Conservation (phyloP, 805 yeast species). For the Candida corydali region DNA sequence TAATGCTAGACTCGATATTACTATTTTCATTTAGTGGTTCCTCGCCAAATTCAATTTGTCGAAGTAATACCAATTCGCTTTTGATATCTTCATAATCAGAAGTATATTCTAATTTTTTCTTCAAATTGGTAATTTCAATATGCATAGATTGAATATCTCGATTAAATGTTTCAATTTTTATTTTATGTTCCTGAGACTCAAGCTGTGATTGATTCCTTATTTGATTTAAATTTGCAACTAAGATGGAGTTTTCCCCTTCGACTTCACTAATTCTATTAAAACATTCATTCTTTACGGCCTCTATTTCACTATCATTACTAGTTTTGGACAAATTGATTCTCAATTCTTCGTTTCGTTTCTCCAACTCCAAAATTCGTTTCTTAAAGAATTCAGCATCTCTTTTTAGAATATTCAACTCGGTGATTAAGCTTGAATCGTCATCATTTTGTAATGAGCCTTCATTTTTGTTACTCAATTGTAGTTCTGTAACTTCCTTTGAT, state of each 20-base stretch:
- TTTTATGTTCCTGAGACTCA: slow-evolving; percentile 19
- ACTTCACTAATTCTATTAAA: slow-evolving; percentile 48
- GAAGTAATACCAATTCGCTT: slow-evolving; percentile 66
- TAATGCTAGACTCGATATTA: slow-evolving; percentile 53
- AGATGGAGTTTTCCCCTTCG: slow-evolving; percentile 65
- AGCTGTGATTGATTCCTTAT: slow-evolving; percentile 30
- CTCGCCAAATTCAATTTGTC: slow-evolving; percentile 71
- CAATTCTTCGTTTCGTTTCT: slow-evolving; percentile 71
- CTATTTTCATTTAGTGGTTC: slow-evolving; percentile 24
- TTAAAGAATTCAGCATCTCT: slow-evolving; percentile 74
- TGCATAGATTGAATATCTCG: slow-evolving; percentile 46
- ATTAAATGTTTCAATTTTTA: slow-evolving; percentile 33
- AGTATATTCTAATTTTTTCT: slow-evolving; percentile 45
- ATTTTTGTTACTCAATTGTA: slow-evolving; percentile 49
- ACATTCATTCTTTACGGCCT: slow-evolving; percentile 36
- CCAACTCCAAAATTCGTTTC: slow-evolving; percentile 63
- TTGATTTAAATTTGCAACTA: slow-evolving; percentile 56
- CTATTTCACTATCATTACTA: slow-evolving; percentile 43
- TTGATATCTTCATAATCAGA: slow-evolving; percentile 79
- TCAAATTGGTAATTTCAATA: slow-evolving; percentile 49
- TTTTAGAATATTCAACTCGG: slow-evolving; percentile 62
- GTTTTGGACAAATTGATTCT: slow-evolving; percentile 59
- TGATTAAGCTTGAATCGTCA: slow-evolving; percentile 32
- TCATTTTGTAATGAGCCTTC: slow-evolving; percentile 36
- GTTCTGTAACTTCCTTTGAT: slow-evolving; percentile 58